These are phyloP conservation scores for Corinectria fuckeliana DNA, from an alignment of 2,329 filamentous ascomycete species.

Conservation along the genomic window DNA sequence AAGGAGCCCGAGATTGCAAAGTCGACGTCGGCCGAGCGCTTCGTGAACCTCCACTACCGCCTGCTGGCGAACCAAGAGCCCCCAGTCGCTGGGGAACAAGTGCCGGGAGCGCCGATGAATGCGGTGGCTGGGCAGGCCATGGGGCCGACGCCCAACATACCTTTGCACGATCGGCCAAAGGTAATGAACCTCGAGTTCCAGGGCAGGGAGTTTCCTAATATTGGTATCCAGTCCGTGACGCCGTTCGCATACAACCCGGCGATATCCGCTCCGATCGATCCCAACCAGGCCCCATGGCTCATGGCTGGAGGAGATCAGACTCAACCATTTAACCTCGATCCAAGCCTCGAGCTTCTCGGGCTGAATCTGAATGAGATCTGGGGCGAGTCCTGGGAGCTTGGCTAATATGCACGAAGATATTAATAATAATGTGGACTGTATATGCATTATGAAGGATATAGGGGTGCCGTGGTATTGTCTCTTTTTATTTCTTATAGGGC, in stretches of 20 bases:
- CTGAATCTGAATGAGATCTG: conserved; percentile 63
- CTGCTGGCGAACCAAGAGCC: conserved; percentile 62
- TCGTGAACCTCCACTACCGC: conserved; percentile 64
- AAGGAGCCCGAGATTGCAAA: conserved; percentile 65
- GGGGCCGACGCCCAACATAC: conserved; percentile 41
- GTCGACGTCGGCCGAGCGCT: conserved; percentile 64
- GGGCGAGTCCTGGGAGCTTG: conserved; percentile 57
- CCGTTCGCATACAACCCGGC: conserved; percentile 49
- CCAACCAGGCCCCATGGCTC: conserved; percentile 44
- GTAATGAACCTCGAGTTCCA: conserved; percentile 44
- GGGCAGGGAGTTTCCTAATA: conserved; percentile 40
- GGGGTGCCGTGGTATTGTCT: neutral
- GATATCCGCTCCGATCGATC: conserved; percentile 45
- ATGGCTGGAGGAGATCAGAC: conserved; percentile 40
- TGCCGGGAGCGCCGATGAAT: conserved; percentile 34
- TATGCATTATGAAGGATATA: conserved; percentile 7
- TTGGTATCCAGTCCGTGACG: conserved; percentile 47
- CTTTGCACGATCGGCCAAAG: conserved; percentile 47
- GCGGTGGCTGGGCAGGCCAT: conserved; percentile 33
- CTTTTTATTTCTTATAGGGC: conserved; percentile 4
- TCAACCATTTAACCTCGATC: conserved; percentile 57
- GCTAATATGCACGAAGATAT: conserved; percentile 35
- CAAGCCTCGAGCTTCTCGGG: conserved; percentile 60
- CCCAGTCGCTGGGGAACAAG: conserved; percentile 43
- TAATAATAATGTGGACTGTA: conserved; percentile 30